These are phyloP conservation scores for Fusarium luffae DNA, from an alignment of 2,329 filamentous ascomycete genomes.

Conservation along the genomic window DNA sequence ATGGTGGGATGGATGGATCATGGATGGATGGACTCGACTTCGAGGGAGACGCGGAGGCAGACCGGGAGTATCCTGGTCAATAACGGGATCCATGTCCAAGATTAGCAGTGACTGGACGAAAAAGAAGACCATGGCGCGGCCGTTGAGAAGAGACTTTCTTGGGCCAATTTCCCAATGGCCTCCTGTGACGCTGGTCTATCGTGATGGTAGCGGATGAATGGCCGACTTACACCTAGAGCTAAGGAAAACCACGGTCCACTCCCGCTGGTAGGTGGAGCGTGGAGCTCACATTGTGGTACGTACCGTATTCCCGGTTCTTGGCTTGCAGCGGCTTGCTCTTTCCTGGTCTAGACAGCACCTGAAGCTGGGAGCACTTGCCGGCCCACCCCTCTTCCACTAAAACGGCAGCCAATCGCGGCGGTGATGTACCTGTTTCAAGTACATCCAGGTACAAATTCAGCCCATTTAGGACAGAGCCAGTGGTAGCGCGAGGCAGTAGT, in stretches of 20 bases:
- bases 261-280: background rate
- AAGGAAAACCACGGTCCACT: slow-evolving; percentile 28
- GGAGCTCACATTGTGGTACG: slow-evolving; percentile 20
- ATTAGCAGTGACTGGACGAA: slow-evolving; percentile 41
- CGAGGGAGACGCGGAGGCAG: slow-evolving; percentile 38
- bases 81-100: slow-evolving; percentile 7
- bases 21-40: slow-evolving; percentile 9
- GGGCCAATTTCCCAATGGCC: slow-evolving; percentile 43
- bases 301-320: slow-evolving; percentile 26
- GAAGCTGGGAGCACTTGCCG: slow-evolving; percentile 16
- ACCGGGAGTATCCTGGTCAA: slow-evolving; percentile 37
- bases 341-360: slow-evolving; percentile 28
- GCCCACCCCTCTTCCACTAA: slow-evolving; percentile 6
- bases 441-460: slow-evolving; percentile 30
- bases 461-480: slow-evolving; percentile 16
- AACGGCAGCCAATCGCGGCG: slow-evolving; percentile 23
- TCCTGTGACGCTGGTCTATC: slow-evolving; percentile 44
- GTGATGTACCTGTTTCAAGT: slow-evolving; percentile 36
- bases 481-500: background rate
- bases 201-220: slow-evolving; percentile 30
- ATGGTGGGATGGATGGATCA: slow-evolving; percentile 23
- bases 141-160: slow-evolving; percentile 32
- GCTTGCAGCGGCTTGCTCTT: slow-evolving; percentile 22
- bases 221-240: slow-evolving; percentile 39
- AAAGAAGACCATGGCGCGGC: slow-evolving; percentile 38